Conservation (phyloP, 208 protist genomes). For the Leptomonas pyrrhocoris region DNA sequence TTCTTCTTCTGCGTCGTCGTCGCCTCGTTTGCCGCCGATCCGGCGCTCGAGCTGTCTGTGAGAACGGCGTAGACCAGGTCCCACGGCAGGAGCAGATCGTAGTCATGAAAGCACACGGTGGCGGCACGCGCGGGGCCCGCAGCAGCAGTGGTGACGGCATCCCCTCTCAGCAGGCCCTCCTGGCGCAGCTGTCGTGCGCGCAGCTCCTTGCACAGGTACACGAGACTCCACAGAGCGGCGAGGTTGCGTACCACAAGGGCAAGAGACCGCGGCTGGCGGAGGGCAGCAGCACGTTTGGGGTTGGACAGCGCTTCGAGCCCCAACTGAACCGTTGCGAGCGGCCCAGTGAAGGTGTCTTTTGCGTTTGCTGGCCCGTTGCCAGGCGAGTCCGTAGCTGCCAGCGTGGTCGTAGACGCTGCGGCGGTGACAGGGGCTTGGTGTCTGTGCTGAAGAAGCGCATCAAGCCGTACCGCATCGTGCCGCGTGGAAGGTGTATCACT, state of each 20-base stretch:
- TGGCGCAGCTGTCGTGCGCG: conserved; percentile 23
- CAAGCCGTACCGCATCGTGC: conserved; percentile 3
- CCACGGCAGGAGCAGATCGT: conserved; percentile 39
- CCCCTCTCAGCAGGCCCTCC: conserved; percentile 20
- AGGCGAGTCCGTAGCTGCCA: not conserved
- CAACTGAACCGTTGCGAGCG: conserved; percentile 24
- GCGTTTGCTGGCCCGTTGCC: not conserved
- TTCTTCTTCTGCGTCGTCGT: not conserved
- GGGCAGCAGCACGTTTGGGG: conserved; percentile 9
- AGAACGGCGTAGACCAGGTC: conserved; percentile 16
- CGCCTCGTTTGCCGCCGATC: not conserved
- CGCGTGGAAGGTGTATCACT: not conserved
- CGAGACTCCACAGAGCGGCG: conserved; percentile 23
- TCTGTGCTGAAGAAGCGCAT: conserved; percentile 23
- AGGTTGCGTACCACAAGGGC: conserved; percentile 22
- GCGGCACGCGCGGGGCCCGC: not conserved
- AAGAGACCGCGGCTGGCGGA: conserved; percentile 26
- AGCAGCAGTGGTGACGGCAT: not conserved
- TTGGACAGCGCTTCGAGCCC: conserved; percentile 24
- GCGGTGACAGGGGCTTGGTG: not conserved
- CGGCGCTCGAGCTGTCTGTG: not conserved
- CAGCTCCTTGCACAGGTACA: conserved; percentile 31
- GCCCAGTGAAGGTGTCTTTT: conserved; percentile 1
- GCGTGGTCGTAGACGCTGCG: not conserved
- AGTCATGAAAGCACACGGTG: conserved; percentile 46